Base-by-base conservation (phyloP, 176 grass and related monocot genomes). In the Otatea glauca region DNA sequence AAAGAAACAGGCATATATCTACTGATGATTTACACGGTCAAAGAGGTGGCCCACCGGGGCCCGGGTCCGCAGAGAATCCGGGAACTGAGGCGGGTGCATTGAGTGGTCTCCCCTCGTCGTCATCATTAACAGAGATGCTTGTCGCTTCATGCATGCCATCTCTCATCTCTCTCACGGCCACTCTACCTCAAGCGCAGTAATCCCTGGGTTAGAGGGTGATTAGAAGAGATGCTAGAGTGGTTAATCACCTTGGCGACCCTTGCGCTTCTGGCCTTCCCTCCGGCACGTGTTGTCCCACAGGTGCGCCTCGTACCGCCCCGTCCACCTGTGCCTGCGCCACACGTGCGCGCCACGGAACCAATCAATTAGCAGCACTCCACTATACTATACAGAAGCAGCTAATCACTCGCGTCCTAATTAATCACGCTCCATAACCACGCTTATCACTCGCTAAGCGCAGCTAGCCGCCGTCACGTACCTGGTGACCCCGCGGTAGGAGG, bases 211-310 rank as follows among this genome's bases (percentile, higher is more conserved):
- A 23, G 18, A 58, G 20, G 8, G 20, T 34, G 60, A 64, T 63
- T 48, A 79, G 43, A 29, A 14, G 12, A 15, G 24, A 7, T 24
- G 2, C 14, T 23, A 5, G n/a, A 15, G 7, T 43, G 16, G 27
- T 2, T 77, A 35, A 75, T 72, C 83, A 99, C 96, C 93, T 99
- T 99, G 96, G 73, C 93, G 90, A 78, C 96, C 96, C 70, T 99
- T 99, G 85, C 96, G 94, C 42, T 90, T 99, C 65, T 99, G 96
- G 2, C 96, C 96, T 90, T 99, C 96, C 88, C 94, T 99, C 88
- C 94, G 96, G 93, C 93, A 99, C 88, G 93, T 96, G 89, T 96
- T 99, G 83, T 99, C 96, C 96, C 96, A 99, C 11, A 99, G 84
- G 86, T 99, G 96, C 5, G 96, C 96, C 78, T 99, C 96, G 74